Percentiles rank a stretch among this genome's conserved stretches.
These are phyloP conservation scores for Lentinus polychrous DNA, from an alignment of 1,284 basidiomycete species.

Conservation along the genomic window DNA sequence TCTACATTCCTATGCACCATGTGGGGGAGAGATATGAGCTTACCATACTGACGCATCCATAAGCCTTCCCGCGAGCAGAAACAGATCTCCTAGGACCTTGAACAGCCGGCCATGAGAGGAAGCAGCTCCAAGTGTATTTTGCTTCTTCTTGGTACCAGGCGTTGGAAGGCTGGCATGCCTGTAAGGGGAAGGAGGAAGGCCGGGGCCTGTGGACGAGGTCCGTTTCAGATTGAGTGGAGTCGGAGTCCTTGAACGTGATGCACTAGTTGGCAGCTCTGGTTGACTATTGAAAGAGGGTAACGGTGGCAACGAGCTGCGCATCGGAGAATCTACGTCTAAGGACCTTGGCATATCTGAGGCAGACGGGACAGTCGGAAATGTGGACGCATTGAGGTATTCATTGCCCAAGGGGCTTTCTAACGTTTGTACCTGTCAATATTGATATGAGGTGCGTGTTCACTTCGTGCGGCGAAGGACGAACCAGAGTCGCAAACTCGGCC, in stretches of 20 bases:
- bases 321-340: conserved; percentile 36
- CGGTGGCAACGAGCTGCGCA: conserved; percentile 35
- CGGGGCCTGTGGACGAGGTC: conserved; percentile 41
- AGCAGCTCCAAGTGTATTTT: conserved; percentile 55
- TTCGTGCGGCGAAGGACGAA: conserved; percentile 29
- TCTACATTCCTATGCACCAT: neutral
- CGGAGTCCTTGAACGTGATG: conserved; percentile 28
- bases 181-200: conserved; percentile 16
- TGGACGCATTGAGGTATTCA: conserved; percentile 61
- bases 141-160: conserved; percentile 47
- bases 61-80: conserved; percentile 74
- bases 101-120: conserved; percentile 74
- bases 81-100: conserved; percentile 87
- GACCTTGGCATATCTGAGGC: conserved; percentile 51
- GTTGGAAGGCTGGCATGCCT: conserved; percentile 46
- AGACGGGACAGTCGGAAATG: conserved; percentile 55
- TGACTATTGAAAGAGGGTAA: conserved; percentile 48
- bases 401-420: conserved; percentile 69
- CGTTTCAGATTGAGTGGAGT: conserved; percentile 40
- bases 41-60: conserved; percentile 79
- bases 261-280: conserved; percentile 44
- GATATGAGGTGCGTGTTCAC: conserved; percentile 16
- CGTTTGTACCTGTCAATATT: conserved; percentile 44
- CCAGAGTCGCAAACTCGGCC: conserved; percentile 74
- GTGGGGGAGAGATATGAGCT: conserved; percentile 14